Evolutionary conservation across 2,329 filamentous ascomycete species (phyloP).

Genomic region (Botrytis cinerea): DNA sequence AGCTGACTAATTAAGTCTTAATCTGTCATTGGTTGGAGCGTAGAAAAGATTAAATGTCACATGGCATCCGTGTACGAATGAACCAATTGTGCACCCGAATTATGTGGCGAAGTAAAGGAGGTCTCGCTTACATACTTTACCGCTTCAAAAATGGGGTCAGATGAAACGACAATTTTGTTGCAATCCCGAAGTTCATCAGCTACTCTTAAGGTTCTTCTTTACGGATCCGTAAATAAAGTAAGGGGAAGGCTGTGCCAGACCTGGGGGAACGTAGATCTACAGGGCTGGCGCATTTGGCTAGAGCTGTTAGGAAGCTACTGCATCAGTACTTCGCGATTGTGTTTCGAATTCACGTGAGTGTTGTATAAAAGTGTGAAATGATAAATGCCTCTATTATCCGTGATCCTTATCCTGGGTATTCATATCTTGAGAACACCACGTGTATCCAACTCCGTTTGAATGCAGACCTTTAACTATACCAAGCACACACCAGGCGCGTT

Average conservation of each 20-base stretch:
- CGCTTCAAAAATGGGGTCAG: constrained; percentile 2
- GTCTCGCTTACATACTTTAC: constrained; percentile 16
- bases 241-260: background rate
- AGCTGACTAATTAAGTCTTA: background rate
- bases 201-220: background rate
- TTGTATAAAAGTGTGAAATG: constrained; percentile 6
- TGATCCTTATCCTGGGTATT: constrained; percentile 22
- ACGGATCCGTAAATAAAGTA: background rate
- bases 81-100: constrained; percentile 6
- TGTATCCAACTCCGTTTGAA: constrained; percentile 16
- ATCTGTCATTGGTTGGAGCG: background rate
- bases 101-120: constrained; percentile 2
- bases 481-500: background rate
- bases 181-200: background rate
- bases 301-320: background rate
- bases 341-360: background rate
- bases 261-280: background rate
- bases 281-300: background rate
- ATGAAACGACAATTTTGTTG: background rate
- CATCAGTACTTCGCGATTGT: background rate
- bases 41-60: background rate
- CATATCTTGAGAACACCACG: background rate
- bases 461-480: background rate
- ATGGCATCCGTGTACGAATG: background rate
- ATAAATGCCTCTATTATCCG: constrained; percentile 2